These are phyloP conservation scores for Malus hybrid DNA, from an alignment of 331 rosid species.

Conservation along the genomic window DNA sequence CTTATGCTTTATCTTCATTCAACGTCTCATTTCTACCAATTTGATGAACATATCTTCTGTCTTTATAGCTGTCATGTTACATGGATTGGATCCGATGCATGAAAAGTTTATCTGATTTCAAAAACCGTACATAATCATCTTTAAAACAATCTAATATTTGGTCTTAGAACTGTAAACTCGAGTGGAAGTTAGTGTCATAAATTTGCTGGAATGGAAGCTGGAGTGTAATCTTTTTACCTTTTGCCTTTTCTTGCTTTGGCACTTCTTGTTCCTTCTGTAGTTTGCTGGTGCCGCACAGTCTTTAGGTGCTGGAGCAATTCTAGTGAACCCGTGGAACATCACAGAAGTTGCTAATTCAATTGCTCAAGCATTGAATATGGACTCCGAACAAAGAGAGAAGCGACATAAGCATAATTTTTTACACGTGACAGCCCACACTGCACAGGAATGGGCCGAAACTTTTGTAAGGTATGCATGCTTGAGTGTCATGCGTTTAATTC, in stretches of 20 bases:
- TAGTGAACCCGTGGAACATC: slow-evolving; percentile 96
- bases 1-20: slow-evolving; percentile 11
- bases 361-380: slow-evolving; percentile 68
- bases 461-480: slow-evolving; percentile 64
- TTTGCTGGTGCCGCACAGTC: slow-evolving; percentile 99
- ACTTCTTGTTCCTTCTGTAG: slow-evolving; percentile 35
- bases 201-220: neutral
- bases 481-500: neutral
- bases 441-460: slow-evolving; percentile 99
- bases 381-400: slow-evolving; percentile 67
- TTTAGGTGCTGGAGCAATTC: slow-evolving; percentile 93
- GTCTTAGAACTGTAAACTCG: neutral
- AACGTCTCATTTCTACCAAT: neutral
- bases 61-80: neutral
- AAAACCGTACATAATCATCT: neutral
- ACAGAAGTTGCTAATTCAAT: slow-evolving; percentile 78
- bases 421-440: slow-evolving; percentile 85
- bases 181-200: neutral
- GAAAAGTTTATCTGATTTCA: neutral
- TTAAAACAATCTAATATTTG: neutral
- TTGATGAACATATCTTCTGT: neutral
- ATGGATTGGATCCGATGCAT: neutral
- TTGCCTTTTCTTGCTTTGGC: slow-evolving; percentile 6
- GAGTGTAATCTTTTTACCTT: neutral
- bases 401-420: slow-evolving; percentile 70